Conservation (phyloP, 2,329 filamentous ascomycete species). For the Epichloe hybrida region DNA sequence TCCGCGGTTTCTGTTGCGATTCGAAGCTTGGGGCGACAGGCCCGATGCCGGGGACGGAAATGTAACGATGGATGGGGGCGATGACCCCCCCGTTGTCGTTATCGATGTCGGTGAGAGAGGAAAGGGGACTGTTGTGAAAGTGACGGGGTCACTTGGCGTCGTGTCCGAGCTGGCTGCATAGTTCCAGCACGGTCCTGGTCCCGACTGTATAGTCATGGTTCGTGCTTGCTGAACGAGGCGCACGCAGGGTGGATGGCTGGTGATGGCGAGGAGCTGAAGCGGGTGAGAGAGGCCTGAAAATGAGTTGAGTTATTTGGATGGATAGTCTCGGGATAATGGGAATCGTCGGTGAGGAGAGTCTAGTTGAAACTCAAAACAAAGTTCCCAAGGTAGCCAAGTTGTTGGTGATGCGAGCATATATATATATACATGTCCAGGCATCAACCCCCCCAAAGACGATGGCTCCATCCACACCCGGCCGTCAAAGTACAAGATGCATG, state of each 20-base stretch:
- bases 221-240: neutral
- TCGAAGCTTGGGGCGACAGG: neutral
- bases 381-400: neutral
- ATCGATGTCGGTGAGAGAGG: slow-evolving; percentile 2
- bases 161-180: neutral
- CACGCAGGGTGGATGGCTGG: neutral
- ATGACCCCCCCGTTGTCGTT: neutral
- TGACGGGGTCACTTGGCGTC: neutral
- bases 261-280: neutral
- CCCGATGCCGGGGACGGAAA: neutral
- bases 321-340: too few species aligned
- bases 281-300: neutral
- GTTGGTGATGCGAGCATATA: neutral
- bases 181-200: neutral
- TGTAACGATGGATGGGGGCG: neutral
- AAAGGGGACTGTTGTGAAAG: neutral
- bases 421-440: too few species aligned
- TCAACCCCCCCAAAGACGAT: too few species aligned
- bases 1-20: neutral
- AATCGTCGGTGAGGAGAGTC: too few species aligned
- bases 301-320: neutral
- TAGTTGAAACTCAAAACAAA: too few species aligned
- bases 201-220: neutral
- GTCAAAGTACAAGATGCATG: too few species aligned
- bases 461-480: too few species aligned